Conservation (phyloP, 176 grass and related monocot genomes). For the Musa acuminata region DNA sequence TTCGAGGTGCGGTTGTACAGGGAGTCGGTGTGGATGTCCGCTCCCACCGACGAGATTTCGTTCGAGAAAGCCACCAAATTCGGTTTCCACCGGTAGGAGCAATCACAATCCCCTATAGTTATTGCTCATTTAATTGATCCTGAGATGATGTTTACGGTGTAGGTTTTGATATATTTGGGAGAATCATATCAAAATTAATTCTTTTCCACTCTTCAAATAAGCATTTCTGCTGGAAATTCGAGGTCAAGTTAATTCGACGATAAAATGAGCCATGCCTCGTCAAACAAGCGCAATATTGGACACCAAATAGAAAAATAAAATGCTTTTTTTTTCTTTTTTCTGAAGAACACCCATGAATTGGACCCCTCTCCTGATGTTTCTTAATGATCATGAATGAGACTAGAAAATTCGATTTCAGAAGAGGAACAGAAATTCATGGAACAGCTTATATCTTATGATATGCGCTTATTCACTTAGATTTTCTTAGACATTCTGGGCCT, state of each 20-base stretch:
- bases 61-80: constrained; percentile 77
- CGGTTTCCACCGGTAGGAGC: constrained; percentile 61
- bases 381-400: too few relatives aligned
- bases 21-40: constrained; percentile 73
- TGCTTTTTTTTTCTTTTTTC: background rate
- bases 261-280: background rate
- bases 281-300: background rate
- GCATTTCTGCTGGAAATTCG: background rate
- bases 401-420: too few relatives aligned
- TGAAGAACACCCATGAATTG: background rate
- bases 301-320: background rate
- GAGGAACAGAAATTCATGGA: too few relatives aligned
- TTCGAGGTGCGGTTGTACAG: too few relatives aligned
- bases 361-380: background rate
- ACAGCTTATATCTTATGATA: too few relatives aligned
- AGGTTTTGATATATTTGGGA: too few relatives aligned
- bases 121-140: too few relatives aligned
- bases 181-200: too few relatives aligned
- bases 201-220: too few relatives aligned
- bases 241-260: background rate
- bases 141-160: too few relatives aligned
- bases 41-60: constrained; percentile 50
- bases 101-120: too few relatives aligned
- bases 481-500: background rate
- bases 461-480: too few relatives aligned